These are phyloP conservation scores for Alnus glutinosa DNA, from an alignment of 306 rosid species.

Conservation along the genomic window DNA sequence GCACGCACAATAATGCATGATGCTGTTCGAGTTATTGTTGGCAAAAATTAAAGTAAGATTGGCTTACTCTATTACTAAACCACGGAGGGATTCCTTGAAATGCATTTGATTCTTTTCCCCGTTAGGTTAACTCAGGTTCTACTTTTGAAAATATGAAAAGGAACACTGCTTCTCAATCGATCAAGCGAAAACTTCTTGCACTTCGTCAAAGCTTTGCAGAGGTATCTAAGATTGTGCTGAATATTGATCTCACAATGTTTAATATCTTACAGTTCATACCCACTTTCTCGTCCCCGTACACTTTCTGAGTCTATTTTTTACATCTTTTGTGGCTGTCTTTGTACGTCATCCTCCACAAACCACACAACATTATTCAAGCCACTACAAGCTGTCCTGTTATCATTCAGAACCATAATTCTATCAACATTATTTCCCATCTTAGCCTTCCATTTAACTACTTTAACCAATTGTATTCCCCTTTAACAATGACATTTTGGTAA, in stretches of 20 bases:
- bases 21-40: conserved; percentile 91
- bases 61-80: conserved; percentile 18
- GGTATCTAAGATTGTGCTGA: conserved; percentile 42
- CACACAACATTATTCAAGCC: too few species aligned
- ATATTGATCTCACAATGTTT: not conserved
- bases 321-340: too few species aligned
- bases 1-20: conserved; percentile 96
- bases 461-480: too few species aligned
- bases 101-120: not conserved
- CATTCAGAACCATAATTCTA: too few species aligned
- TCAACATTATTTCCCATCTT: too few species aligned
- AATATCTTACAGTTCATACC: not conserved
- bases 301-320: too few species aligned
- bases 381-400: too few species aligned
- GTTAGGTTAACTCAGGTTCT: conserved; percentile 18
- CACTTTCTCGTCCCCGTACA: conserved; percentile 4
- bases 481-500: not conserved
- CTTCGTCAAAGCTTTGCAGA: conserved; percentile 90
- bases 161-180: conserved; percentile 87
- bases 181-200: conserved; percentile 83
- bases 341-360: too few species aligned
- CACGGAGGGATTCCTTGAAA: conserved; percentile 8
- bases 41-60: conserved; percentile 71
- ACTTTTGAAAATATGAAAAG: conserved; percentile 44
- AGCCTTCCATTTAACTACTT: too few species aligned